Conservation (phyloP, 2,329 filamentous ascomycete species). For the Raffaelea ambrosiae region DNA sequence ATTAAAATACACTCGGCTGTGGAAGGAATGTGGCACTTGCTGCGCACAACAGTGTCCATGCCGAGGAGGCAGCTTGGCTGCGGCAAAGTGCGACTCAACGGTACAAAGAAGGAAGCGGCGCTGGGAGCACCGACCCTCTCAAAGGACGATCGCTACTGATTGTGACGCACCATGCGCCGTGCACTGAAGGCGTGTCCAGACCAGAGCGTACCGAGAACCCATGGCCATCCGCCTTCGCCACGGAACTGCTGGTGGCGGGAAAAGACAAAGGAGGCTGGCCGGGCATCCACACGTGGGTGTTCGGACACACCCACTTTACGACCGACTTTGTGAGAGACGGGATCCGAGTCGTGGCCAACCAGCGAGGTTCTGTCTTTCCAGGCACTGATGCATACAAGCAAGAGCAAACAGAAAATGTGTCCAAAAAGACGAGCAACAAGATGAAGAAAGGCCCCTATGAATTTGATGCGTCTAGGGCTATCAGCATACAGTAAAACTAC, state of each 20-base stretch:
- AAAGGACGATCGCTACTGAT: slow-evolving; percentile 21
- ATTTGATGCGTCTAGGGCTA: too few species aligned
- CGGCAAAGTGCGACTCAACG: slow-evolving; percentile 23
- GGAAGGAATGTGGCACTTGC: too few species aligned
- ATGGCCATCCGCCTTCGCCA: slow-evolving; percentile 43
- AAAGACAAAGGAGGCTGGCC: too few species aligned
- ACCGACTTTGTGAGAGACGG: slow-evolving; percentile 24
- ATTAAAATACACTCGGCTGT: too few species aligned
- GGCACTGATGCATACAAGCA: background rate
- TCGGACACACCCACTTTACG: slow-evolving; percentile 41
- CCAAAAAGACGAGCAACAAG: background rate
- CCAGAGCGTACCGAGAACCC: slow-evolving; percentile 38
- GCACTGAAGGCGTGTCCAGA: slow-evolving; percentile 35
- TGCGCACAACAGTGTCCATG: slow-evolving; percentile 25
- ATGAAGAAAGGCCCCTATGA: too few species aligned
- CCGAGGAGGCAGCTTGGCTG: slow-evolving; percentile 42
- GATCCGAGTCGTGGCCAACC: slow-evolving; percentile 33
- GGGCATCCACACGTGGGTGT: slow-evolving; percentile 30
- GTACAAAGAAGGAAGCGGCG: slow-evolving; percentile 10
- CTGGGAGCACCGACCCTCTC: too few species aligned
- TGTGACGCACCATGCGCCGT: slow-evolving; percentile 50
- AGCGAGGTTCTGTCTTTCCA: slow-evolving; percentile 21
- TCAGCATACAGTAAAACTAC: too few species aligned
- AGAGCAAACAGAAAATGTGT: background rate
- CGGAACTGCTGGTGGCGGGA: slow-evolving; percentile 28